Percentiles rank a stretch among this genome's conserved stretches.
These are phyloP conservation scores for Aureobasidium sp. DNA, from an alignment of 2,329 filamentous ascomycete species.

Conservation along the genomic window DNA sequence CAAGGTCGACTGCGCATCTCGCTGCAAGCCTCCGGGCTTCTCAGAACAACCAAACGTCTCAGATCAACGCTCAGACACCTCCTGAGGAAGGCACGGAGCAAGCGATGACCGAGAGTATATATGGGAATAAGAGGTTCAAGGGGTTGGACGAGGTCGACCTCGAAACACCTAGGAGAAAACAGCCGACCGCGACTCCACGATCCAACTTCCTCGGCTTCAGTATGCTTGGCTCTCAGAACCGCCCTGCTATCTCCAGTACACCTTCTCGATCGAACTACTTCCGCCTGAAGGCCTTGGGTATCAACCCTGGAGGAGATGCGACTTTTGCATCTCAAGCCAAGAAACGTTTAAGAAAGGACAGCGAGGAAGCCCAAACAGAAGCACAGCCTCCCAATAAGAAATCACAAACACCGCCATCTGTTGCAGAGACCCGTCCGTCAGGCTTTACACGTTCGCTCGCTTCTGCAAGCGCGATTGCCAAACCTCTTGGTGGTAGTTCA, in stretches of 20 bases:
- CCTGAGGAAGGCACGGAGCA: not conserved
- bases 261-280: slow-evolving; percentile 39
- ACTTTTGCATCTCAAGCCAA: slow-evolving; percentile 25
- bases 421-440: not conserved
- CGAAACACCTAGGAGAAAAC: slow-evolving; percentile 17
- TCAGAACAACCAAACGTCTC: not conserved
- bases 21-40: not conserved
- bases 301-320: slow-evolving; percentile 32
- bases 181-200: slow-evolving; percentile 22
- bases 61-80: not conserved
- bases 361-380: slow-evolving; percentile 12
- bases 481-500: not conserved
- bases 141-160: slow-evolving; percentile 20
- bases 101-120: not conserved
- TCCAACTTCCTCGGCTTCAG: slow-evolving; percentile 28
- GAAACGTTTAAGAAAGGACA: slow-evolving; percentile 19
- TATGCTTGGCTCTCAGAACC: slow-evolving; percentile 13
- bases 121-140: slow-evolving; percentile 26
- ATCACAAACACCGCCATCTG: slow-evolving; percentile 1
- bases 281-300: slow-evolving; percentile 42
- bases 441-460: not conserved
- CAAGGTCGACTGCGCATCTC: not conserved
- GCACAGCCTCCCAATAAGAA: not conserved
- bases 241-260: slow-evolving; percentile 10
- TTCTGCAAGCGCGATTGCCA: not conserved